Percentiles rank a stretch among this genome's conserved stretches.
Conservation (phyloP, 148 eudicot genomes). For the Drosera capensis region DNA sequence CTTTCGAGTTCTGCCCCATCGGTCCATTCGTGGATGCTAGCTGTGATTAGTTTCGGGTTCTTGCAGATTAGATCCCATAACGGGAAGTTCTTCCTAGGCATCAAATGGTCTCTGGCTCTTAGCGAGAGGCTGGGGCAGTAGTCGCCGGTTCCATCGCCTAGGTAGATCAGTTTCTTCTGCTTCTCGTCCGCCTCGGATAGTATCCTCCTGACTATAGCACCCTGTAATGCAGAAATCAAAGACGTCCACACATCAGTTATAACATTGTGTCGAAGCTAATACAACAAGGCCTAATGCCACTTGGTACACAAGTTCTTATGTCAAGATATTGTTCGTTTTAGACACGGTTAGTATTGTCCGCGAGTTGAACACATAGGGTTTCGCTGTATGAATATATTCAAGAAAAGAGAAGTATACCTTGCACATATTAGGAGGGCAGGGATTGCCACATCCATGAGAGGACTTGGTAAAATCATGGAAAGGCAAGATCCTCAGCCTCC, state of each 20-base stretch:
- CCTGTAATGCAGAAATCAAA: slow-evolving; percentile 16
- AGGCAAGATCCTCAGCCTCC: slow-evolving; percentile 53
- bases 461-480: slow-evolving; percentile 41
- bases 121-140: slow-evolving; percentile 70
- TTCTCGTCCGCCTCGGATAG: slow-evolving; percentile 21
- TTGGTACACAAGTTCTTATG: no score
- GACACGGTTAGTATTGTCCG: not conserved
- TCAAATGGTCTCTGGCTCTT: slow-evolving; percentile 31
- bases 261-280: not conserved
- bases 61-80: slow-evolving; percentile 53
- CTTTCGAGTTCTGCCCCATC: slow-evolving; percentile 51
- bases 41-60: slow-evolving; percentile 25
- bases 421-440: slow-evolving; percentile 97
- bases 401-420: slow-evolving; percentile 24
- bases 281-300: not conserved
- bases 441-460: slow-evolving; percentile 43
- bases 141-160: slow-evolving; percentile 66
- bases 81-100: slow-evolving; percentile 77
- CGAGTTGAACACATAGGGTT: not conserved
- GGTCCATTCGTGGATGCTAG: slow-evolving; percentile 58
- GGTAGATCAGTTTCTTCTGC: slow-evolving; percentile 42
- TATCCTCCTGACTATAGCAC: slow-evolving; percentile 36
- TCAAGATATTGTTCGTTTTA: no score
- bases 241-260: not conserved
- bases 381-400: not conserved